Evolutionary conservation across 2,329 filamentous ascomycete genomes (phyloP), one percentile per base, ranked within the genome.

Genomic region (Colletotrichum sp.): DNA sequence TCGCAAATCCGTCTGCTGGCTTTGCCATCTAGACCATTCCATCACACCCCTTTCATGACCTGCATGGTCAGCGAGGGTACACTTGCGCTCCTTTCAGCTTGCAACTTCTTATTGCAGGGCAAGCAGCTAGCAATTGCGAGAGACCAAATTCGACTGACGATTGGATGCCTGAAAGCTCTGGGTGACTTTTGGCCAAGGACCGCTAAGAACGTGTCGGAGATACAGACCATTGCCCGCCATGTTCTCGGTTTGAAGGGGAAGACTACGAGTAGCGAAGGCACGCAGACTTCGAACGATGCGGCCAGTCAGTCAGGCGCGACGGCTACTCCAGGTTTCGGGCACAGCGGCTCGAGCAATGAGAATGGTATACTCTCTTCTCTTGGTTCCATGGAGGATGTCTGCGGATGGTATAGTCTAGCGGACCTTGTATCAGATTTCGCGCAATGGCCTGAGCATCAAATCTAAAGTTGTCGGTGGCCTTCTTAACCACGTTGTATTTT

Each of bases 51-150:
- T 0, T 87, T 87, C 55, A 80, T 79, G 0, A 85, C 83, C 0
- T 88, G 86, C 79, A 87, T 87, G 85, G 76, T 86, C 15, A 85
- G 81, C 55, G 82, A 83, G 21, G 86, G 83, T 0, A 84, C 82
- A 0, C 78, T 87, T 4, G 79, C 83, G 3, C 79, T 84, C 5
- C 78, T 84, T 5, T 85, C 86, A 0, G 85, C 85, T 4, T 87
- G 85, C 75, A 82, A 80, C 16, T 84, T 80, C 68, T 71, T 84
- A 26, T 75, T 87, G n/a, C 79, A 79, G 9, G 83, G 81, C 0
- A 78, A 79, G 30, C 80, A 85, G 18, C 77, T 87, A 7, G 77
- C 80, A 1, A 80, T 84, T 2, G 85, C 85, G n/a, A 80, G 86
- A 72, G 82, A 85, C 28, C 86, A 87, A 77, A 85, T 87, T 26